Conservation (phyloP, 148 eudicot genomes). For the Diospyros kaki region DNA sequence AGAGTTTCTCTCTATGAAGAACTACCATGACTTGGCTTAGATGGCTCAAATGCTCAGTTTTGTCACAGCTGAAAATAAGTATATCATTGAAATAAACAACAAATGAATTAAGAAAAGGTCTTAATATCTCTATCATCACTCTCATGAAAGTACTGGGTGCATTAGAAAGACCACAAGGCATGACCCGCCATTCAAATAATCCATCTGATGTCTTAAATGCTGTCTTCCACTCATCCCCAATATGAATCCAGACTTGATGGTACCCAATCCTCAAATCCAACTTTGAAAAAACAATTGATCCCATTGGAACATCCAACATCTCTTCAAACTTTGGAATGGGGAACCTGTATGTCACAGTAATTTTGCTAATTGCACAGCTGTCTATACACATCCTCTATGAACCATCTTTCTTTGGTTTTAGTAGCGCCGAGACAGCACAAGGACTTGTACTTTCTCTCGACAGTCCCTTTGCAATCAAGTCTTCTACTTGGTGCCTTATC, state of each 20-base stretch:
- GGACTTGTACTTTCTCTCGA: not conserved
- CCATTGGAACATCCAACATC: not conserved
- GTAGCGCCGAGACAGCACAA: not conserved
- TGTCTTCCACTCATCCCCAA: not conserved
- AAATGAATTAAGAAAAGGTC: not conserved
- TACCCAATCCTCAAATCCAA: not conserved
- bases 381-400: not conserved
- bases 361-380: not conserved
- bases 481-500: not conserved
- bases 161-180: not conserved
- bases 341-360: not conserved
- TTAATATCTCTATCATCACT: not conserved
- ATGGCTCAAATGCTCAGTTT: not conserved
- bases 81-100: not conserved
- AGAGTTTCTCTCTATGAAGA: not conserved
- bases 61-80: not conserved
- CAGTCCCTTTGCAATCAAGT: not conserved
- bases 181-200: not conserved
- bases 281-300: not conserved
- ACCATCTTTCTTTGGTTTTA: not conserved
- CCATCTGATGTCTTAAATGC: not conserved
- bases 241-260: not conserved
- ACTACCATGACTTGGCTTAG: not conserved
- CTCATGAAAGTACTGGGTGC: not conserved
- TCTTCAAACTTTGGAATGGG: not conserved